Percentiles rank a stretch among this genome's conserved stretches.
phyloP scores from a whole-genome alignment of 148 eudicot species.

The Rhododendron griersonianum region DNA sequence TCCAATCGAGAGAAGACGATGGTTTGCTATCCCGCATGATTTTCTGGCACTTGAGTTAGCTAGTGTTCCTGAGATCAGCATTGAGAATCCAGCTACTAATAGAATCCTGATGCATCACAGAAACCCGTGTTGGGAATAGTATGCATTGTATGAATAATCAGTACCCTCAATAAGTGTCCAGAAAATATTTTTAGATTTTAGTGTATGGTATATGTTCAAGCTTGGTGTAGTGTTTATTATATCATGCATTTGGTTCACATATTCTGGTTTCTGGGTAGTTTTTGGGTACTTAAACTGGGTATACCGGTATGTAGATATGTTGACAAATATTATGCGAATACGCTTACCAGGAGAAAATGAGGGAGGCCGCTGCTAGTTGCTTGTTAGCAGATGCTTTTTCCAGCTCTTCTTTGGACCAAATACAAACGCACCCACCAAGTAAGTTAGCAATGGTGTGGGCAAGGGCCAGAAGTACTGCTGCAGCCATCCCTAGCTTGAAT shows the following conservation, averaged over 20 bases:
- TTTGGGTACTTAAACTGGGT: neutral
- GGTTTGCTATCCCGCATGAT: conserved; percentile 46
- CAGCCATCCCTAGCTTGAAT: too few relatives aligned
- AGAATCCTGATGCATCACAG: conserved; percentile 39
- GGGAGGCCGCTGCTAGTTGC: conserved; percentile 66
- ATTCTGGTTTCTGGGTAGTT: neutral
- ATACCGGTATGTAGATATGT: neutral
- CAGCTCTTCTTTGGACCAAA: conserved; percentile 59
- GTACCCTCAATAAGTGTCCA: neutral
- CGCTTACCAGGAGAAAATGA: conserved; percentile 62
- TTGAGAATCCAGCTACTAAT: conserved; percentile 53
- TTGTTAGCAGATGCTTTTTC: conserved; percentile 56
- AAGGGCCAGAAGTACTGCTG: neutral
- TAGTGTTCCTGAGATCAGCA: conserved; percentile 40
- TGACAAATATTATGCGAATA: neutral
- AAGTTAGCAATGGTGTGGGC: conserved; percentile 67
- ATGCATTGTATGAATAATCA: neutral
- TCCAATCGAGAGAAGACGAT: conserved; percentile 40
- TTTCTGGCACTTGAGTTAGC: conserved; percentile 44
- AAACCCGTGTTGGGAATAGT: neutral
- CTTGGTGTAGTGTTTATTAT: neutral
- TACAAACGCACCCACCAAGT: conserved; percentile 76
- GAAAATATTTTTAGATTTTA: too few relatives aligned
- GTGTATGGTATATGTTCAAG: neutral
- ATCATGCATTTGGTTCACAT: neutral